Conservation (phyloP, 768 basidiomycete genomes). For the Leccinum rimulosum region DNA sequence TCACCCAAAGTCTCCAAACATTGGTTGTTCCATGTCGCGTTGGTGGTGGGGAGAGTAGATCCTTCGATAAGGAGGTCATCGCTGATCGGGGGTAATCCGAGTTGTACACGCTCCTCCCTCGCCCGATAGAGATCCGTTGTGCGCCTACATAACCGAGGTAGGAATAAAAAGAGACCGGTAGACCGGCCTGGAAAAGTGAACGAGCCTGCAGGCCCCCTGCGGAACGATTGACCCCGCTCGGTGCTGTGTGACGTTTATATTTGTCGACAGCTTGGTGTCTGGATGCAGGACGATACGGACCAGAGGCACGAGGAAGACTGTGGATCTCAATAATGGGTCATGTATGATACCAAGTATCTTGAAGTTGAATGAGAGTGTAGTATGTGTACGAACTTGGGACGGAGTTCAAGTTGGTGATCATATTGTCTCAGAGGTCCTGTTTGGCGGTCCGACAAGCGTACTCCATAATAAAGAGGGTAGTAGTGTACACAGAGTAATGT, state of each 20-base stretch:
- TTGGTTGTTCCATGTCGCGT: conserved; percentile 73
- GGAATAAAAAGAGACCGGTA: conserved; percentile 48
- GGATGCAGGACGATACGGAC: conserved; percentile 36
- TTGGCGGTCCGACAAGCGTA: conserved; percentile 9
- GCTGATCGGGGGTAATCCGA: conserved; percentile 59
- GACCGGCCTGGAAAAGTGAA: conserved; percentile 49
- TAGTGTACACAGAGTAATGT: not conserved
- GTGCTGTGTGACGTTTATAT: conserved; percentile 21
- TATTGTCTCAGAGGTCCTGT: conserved; percentile 19
- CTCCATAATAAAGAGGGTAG: not conserved
- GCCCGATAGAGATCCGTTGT: conserved; percentile 66
- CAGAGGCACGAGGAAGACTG: conserved; percentile 65
- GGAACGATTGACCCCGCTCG: conserved; percentile 38
- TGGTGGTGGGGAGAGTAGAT: conserved; percentile 67
- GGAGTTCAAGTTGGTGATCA: not conserved
- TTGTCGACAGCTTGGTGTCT: conserved; percentile 28
- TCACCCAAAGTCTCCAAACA: conserved; percentile 87
- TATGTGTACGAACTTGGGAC: no score
- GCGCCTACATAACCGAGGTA: conserved; percentile 67
- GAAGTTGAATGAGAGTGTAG: not conserved
- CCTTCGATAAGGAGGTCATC: conserved; percentile 66
- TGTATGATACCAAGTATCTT: not conserved
- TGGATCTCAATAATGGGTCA: conserved; percentile 27
- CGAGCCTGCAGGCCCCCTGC: conserved; percentile 48
- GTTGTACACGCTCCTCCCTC: conserved; percentile 45